Evolutionary conservation across 2,329 filamentous ascomycete genomes (phyloP).

Genomic region (Monilinia vaccinii-corymbosi): DNA sequence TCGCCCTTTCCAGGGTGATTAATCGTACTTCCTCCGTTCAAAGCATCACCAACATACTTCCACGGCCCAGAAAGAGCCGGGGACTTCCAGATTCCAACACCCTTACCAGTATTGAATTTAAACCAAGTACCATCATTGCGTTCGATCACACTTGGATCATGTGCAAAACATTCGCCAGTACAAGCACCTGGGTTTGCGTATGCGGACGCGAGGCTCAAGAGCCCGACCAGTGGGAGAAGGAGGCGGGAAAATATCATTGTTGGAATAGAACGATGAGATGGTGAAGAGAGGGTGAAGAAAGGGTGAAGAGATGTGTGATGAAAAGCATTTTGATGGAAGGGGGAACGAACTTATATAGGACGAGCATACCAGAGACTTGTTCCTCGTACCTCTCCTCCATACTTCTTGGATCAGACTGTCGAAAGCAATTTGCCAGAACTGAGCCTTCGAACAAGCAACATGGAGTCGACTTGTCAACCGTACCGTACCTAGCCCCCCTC

Average conservation of each 20-base stretch:
- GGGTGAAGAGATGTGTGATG: no score
- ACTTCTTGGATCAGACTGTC: background rate
- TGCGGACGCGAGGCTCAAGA: constrained; percentile 12
- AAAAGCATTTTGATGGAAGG: background rate
- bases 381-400: background rate
- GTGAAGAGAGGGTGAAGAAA: no score
- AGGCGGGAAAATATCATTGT: background rate
- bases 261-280: background rate
- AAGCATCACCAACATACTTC: constrained; percentile 33
- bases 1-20: constrained; percentile 30
- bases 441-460: background rate
- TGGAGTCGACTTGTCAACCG: background rate
- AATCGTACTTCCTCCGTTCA: constrained; percentile 32
- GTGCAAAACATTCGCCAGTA: constrained; percentile 33
- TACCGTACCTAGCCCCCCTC: background rate
- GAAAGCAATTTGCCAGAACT: background rate
- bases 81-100: constrained; percentile 34
- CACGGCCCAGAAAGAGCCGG: constrained; percentile 33
- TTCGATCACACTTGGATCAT: constrained; percentile 35
- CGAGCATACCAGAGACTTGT: background rate
- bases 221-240: background rate
- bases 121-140: constrained; percentile 36
- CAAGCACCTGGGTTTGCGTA: constrained; percentile 33
- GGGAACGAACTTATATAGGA: background rate
- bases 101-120: constrained; percentile 34